These are phyloP conservation scores for Neocucurbitaria cava DNA, from an alignment of 2,329 filamentous ascomycete species.

Conservation along the genomic window DNA sequence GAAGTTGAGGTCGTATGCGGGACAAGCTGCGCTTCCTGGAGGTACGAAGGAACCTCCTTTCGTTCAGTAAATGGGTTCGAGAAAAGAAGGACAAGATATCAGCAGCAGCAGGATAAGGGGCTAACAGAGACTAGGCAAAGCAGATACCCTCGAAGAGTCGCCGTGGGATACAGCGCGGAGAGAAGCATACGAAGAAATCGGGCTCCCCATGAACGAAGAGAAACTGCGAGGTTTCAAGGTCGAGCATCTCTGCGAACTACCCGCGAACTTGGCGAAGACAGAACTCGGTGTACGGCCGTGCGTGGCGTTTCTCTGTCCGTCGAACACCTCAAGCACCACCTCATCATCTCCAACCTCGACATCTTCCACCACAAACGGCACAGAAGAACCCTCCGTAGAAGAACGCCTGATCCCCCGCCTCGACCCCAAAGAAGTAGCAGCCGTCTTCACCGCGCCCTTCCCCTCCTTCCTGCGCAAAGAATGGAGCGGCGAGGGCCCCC, in stretches of 20 bases:
- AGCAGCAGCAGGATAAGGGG: neutral
- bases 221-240: conserved; percentile 78
- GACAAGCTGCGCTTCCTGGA: conserved; percentile 85
- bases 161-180: conserved; percentile 82
- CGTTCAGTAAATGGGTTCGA: neutral
- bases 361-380: conserved; percentile 3
- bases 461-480: conserved; percentile 74
- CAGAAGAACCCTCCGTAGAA: conserved; percentile 52
- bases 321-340: conserved; percentile 46
- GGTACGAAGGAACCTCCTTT: conserved; percentile 58
- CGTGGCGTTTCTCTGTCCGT: conserved; percentile 64
- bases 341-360: neutral
- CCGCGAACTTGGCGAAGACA: conserved; percentile 61
- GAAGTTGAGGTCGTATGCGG: conserved; percentile 66
- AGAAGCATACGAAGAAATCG: conserved; percentile 93
- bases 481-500: conserved; percentile 55
- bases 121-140: conserved; percentile 54
- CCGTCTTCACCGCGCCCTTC: conserved; percentile 90
- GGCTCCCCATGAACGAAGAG: conserved; percentile 74
- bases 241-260: conserved; percentile 86
- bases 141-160: conserved; percentile 62
- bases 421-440: conserved; percentile 89
- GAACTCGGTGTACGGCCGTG: conserved; percentile 59
- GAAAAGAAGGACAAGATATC: neutral
- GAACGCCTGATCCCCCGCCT: conserved; percentile 78